Percentiles rank a stretch among this genome's conserved stretches.
Conservation (phyloP, 768 basidiomycete genomes). For the Fistulinella prunicolor region DNA sequence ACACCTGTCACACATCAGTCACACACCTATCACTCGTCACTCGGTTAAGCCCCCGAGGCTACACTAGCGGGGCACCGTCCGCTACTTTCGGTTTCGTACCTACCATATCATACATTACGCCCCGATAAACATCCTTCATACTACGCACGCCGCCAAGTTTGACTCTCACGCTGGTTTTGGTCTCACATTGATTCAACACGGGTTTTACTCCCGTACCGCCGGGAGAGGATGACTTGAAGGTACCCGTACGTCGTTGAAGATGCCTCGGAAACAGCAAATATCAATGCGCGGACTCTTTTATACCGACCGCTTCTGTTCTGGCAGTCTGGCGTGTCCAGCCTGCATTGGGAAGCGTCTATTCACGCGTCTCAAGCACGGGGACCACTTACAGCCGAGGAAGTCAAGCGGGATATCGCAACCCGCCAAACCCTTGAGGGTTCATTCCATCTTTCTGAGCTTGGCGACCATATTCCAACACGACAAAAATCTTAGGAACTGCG, state of each 20-base stretch:
- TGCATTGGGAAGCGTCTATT: slow-evolving; percentile 77
- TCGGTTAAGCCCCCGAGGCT: too few species aligned
- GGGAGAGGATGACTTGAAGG: slow-evolving; percentile 31
- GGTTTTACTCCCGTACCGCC: slow-evolving; percentile 67
- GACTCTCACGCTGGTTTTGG: slow-evolving; percentile 96
- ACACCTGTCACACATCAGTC: too few species aligned
- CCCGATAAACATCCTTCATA: slow-evolving; percentile 68
- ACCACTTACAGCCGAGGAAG: slow-evolving; percentile 36
- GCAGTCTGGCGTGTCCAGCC: slow-evolving; percentile 71
- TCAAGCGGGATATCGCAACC: slow-evolving; percentile 50
- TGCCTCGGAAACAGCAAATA: slow-evolving; percentile 9
- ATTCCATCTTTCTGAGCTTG: slow-evolving; percentile 45
- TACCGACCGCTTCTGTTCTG: slow-evolving; percentile 21
- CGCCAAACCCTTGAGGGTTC: slow-evolving; percentile 50
- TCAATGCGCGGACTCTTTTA: slow-evolving; percentile 15
- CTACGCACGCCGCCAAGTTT: slow-evolving; percentile 88
- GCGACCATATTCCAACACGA: slow-evolving; percentile 29
- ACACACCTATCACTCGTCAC: too few species aligned
- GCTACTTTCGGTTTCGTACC: too few species aligned
- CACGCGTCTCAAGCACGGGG: slow-evolving; percentile 39
- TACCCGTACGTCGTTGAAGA: slow-evolving; percentile 19
- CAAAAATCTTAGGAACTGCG: slow-evolving; percentile 42
- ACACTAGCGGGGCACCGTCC: too few species aligned
- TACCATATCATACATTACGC: too few species aligned
- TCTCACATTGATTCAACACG: slow-evolving; percentile 90